Evolutionary conservation across 495 filamentous ascomycete species (phyloP), one percentile per base, ranked within the genome.

Genomic region (Aspergillus steynii): DNA sequence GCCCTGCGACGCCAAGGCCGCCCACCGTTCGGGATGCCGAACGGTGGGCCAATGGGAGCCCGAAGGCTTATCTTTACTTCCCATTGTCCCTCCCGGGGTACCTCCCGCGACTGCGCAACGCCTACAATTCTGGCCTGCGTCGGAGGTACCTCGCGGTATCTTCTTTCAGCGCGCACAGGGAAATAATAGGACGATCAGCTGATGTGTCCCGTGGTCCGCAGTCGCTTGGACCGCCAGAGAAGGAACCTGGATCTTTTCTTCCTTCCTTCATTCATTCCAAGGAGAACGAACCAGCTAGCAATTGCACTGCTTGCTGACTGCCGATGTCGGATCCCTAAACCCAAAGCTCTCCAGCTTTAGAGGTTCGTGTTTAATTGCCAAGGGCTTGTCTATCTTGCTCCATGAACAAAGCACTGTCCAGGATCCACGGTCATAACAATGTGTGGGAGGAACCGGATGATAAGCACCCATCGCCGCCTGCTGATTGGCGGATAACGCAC

Each of bases 41-140:
- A 56, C 29, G 52, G 51, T 50, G 60, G 56, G 55, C 69, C 70
- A 72, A 74, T 74, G 59, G 62, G 56, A 50, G 56, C n/a, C 8
- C 8, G 3, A 51, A 58, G 59, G 65, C 68, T 72, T 74, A 74
- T 74, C 72, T 72, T 60, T 61, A 45, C 66, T 61, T 63, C 57
- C 58, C 56, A 34, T 20, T 45, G 50, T 20, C 20, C 49, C 55
- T 26, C 25, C 27, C 34, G 31, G 27, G 31, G 20, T 55, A 50
- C 49, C 15, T 50, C 10, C 10, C 10, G 12, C 37, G 37, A 42
- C 37, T 42, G 12, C 9, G 9, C 37, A 14, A 10, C 37, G 9
- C 37, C 12, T 12, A 42, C 14, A 2, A 42, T 42, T 42, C 5
- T 4, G 12, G 37, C 10, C 37, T 8, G 37, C 9, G 3, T 8